Base-by-base conservation (phyloP, 2,329 filamentous ascomycete species). In the Penicillium janthinellum region DNA sequence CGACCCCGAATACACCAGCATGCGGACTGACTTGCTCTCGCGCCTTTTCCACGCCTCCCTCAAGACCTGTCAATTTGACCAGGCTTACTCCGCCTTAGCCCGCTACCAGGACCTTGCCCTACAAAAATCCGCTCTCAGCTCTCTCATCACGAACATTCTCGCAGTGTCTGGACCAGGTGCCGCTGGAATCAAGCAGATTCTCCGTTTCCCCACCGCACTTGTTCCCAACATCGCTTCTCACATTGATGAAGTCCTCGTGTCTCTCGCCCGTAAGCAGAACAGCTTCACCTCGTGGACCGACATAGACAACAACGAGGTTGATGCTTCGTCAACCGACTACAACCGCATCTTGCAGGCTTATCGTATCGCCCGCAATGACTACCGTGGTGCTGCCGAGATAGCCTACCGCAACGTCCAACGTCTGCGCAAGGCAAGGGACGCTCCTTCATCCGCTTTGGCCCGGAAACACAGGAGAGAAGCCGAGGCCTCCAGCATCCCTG, bases 281-380 rank as follows among this genome's bases (percentile, higher is more conserved):
- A 89, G 91, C 57, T 84, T 91, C 39, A 81, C 63, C 35, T 73
- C 72, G 22, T 68, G 70, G 60, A 47, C 72, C 6, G 73, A 75
- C 80, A 58, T 80, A 78, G 70, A 68, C 22, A 70, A 60, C 53
- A 68, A 69, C 31, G 68, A 62, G 57, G 52, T 60, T 45, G 70
- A 78, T 31, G 76, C 74, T 37, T 77, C 77, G 10, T 84, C 49
- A n/a, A 52, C 87, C 0, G 90, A 91, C 3, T 96, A 93, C 72
- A 91, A 95, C 72, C 90, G 94, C 69, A 89, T 97, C 58, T 85
- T 98, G 50, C 96, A 97, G 74, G 88, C 93, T 3, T 97, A 94
- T 86, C 88, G 95, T 54, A 89, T 96, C 65, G 88, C 88, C 63
- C 89, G 89, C 66, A 87, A 87, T 70, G 91, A 98, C 78, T 96